A percentile compares a stretch with the other conserved stretches of the same genome.
Conservation (phyloP, 805 yeast species). For the Ogataea haglerorum region DNA sequence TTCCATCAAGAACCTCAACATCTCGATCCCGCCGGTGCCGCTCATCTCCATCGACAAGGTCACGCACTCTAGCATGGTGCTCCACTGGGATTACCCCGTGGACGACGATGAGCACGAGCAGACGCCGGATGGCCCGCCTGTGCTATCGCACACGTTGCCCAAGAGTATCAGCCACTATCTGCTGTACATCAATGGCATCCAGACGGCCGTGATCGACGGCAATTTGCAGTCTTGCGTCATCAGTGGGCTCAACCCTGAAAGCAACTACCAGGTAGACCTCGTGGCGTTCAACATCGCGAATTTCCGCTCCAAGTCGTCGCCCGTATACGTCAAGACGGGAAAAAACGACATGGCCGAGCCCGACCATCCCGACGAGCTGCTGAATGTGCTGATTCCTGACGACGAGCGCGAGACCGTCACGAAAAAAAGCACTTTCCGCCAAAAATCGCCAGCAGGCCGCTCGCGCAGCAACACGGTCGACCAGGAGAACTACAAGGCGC, state of each 20-base stretch:
- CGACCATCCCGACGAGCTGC: conserved; percentile 38
- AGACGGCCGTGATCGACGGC: conserved; percentile 34
- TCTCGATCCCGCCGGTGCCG: conserved; percentile 56
- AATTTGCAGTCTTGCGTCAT: conserved; percentile 36
- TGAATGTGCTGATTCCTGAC: conserved; percentile 34
- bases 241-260: conserved; percentile 32
- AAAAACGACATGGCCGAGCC: conserved; percentile 23
- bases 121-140: conserved; percentile 24
- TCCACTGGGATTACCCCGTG: conserved; percentile 50
- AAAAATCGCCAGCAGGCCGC: conserved; percentile 22
- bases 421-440: conserved; percentile 29
- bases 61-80: conserved; percentile 39
- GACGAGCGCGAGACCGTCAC: conserved; percentile 30
- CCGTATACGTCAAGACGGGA: conserved; percentile 40
- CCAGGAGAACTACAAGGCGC: conserved; percentile 13
- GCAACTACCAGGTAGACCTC: conserved; percentile 41
- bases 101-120: conserved; percentile 9
- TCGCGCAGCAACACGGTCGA: conserved; percentile 37
- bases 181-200: conserved; percentile 39
- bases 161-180: conserved; percentile 34
- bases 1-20: conserved; percentile 43
- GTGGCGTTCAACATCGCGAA: conserved; percentile 39
- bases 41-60: conserved; percentile 53
- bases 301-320: conserved; percentile 39
- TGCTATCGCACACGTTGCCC: conserved; percentile 21